Evolutionary conservation across 2,329 filamentous ascomycete species (phyloP), one percentile per base, ranked within the genome.

Genomic region (Alternaria hordeiaustralica): DNA sequence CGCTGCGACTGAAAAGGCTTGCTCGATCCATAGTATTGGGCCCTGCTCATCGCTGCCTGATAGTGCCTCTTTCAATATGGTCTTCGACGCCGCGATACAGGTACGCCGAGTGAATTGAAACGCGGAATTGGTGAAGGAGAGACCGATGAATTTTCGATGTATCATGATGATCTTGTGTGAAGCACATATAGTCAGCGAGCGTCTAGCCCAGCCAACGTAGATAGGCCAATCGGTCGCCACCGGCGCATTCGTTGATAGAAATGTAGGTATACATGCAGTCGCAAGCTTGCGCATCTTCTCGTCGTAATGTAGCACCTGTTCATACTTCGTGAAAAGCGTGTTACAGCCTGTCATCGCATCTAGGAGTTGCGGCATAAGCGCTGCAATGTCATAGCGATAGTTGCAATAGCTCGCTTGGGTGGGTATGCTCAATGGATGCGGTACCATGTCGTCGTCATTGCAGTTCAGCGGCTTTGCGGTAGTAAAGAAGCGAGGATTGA

Each of bases 151-250:
- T 30, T 78, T 79, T 6, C 80, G 71, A 53, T 80, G 78, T n/a
- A 82, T 80, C 80, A 82, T 82, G 58, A 82, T 81, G 25, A 81
- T 79, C 60, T 82, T 82, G 47, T 82, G 80, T 1, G 78, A 61
- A 13, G 78, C 74, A 55, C 78, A 79, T 18, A 82, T 79, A 1
- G 79, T 73, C 11, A 81, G 53, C n/a, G 77, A 75, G 21, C 77
- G 70, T 53, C 79, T 69, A 7, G 78, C 80, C 80, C 80, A 82
- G 2, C 67, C 74, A 8, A 81, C 71, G 57, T 77, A 81, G 13
- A 63, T 59, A 13, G 80, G 80, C 79, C 80, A 82, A 2, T 66
- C 61, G 2, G 72, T 63, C 28, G 71, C 69, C 2, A 79, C 46
- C 2, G 76, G 73, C 12, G 69, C 71, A 47, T 76, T 75, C 70